These are phyloP conservation scores for Eimeria sp. DNA, from an alignment of 169 alveolate species.

Conservation along the genomic window DNA sequence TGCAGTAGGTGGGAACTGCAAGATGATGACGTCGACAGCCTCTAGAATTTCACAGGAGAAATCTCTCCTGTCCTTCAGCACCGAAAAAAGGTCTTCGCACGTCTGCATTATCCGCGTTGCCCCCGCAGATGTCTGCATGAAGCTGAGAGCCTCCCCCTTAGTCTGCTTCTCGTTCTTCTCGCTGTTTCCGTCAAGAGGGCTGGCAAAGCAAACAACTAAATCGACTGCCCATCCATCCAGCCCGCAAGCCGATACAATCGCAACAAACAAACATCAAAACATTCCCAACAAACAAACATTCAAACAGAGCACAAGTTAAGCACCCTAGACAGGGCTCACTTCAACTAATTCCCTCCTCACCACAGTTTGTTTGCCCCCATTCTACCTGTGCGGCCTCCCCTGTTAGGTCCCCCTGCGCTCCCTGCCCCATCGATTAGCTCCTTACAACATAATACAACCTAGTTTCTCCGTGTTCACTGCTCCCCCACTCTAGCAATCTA, in stretches of 20 bases:
- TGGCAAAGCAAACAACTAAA: slow-evolving; percentile 40
- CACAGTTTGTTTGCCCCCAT: neutral
- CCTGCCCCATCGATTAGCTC: neutral
- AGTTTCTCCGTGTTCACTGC: neutral
- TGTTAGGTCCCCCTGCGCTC: neutral
- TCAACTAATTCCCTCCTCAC: neutral
- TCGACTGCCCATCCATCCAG: slow-evolving; percentile 10
- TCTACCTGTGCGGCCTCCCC: neutral
- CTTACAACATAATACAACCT: neutral
- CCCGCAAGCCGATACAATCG: neutral
- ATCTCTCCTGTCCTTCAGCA: slow-evolving; percentile 9
- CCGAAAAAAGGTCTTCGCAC: slow-evolving; percentile 45
- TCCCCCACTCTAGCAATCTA: neutral
- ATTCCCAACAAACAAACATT: neutral
- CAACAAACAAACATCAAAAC: neutral
- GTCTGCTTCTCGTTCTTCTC: neutral
- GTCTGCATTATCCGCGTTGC: slow-evolving; percentile 16
- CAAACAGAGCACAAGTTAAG: neutral
- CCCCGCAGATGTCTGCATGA: slow-evolving; percentile 61
- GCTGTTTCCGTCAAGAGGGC: slow-evolving; percentile 33
- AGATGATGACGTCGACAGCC: slow-evolving; percentile 45
- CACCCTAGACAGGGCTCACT: neutral
- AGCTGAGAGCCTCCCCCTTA: slow-evolving; percentile 21
- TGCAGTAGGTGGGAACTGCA: slow-evolving; percentile 57
- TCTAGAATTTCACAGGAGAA: slow-evolving; percentile 14